Evolutionary conservation across 1,139 yeast genomes (phyloP).

Genomic region (Candida pseudoviswanathii): DNA sequence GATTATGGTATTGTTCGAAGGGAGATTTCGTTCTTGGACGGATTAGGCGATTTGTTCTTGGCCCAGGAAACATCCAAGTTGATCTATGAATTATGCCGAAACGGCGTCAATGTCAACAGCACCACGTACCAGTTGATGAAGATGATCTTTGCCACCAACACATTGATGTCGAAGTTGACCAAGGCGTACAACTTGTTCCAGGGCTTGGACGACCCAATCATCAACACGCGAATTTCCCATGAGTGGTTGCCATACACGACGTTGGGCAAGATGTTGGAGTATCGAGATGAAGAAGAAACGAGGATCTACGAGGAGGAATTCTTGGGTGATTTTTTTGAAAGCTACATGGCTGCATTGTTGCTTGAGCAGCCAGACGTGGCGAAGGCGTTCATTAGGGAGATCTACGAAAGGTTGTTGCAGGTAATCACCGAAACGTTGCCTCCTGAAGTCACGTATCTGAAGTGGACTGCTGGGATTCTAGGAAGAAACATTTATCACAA

Average conservation of each 20-base stretch:
- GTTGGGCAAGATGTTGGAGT: slow-evolving; percentile 19
- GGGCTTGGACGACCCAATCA: slow-evolving; percentile 36
- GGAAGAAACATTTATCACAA: slow-evolving; percentile 18
- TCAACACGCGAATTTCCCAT: slow-evolving; percentile 19
- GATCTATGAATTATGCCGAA: slow-evolving; percentile 29
- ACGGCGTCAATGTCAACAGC: slow-evolving; percentile 12
- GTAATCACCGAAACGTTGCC: slow-evolving; percentile 19
- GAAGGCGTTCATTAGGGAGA: slow-evolving; percentile 33
- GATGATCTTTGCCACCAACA: slow-evolving; percentile 43
- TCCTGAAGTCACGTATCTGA: slow-evolving; percentile 19
- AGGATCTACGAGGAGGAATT: slow-evolving; percentile 45
- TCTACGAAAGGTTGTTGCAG: slow-evolving; percentile 33
- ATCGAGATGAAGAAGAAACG: slow-evolving; percentile 23
- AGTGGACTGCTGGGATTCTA: slow-evolving; percentile 19
- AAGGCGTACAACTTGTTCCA: slow-evolving; percentile 38
- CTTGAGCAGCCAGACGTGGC: slow-evolving; percentile 44
- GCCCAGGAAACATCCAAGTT: slow-evolving; percentile 42
- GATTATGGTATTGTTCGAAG: slow-evolving; percentile 31
- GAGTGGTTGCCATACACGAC: slow-evolving; percentile 29
- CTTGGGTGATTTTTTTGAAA: slow-evolving; percentile 47
- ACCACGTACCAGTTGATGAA: slow-evolving; percentile 35
- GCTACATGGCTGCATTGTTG: slow-evolving; percentile 47
- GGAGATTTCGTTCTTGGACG: slow-evolving; percentile 47
- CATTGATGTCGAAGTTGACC: slow-evolving; percentile 40
- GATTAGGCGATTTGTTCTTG: slow-evolving; percentile 46